Conservation (phyloP, 768 basidiomycete species). For the Lyophyllum atratum region DNA sequence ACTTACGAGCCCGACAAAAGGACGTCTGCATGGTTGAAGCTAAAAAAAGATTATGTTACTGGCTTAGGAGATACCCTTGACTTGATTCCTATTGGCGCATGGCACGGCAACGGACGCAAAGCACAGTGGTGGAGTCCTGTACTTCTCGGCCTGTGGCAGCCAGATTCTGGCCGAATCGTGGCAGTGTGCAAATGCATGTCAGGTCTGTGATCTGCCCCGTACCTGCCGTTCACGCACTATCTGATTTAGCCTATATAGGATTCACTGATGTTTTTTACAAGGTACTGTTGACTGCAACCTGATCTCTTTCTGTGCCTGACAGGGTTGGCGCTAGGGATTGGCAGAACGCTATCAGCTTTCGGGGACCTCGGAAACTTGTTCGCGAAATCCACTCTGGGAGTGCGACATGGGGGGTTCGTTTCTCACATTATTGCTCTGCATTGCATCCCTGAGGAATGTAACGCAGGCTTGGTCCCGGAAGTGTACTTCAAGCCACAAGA, state of each 20-base stretch:
- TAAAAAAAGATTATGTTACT: conserved; percentile 90
- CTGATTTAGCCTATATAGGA: conserved; percentile 40
- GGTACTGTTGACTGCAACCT: conserved; percentile 32
- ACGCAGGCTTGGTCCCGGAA: conserved; percentile 60
- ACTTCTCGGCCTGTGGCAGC: conserved; percentile 76
- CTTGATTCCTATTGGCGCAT: conserved; percentile 75
- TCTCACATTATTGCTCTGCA: conserved; percentile 6
- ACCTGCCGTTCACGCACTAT: background rate
- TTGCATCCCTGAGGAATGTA: background rate
- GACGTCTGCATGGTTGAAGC: conserved; percentile 85
- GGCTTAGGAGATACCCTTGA: conserved; percentile 78
- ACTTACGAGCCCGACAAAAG: conserved; percentile 92
- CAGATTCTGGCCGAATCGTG: conserved; percentile 58
- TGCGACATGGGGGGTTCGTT: conserved; percentile 64
- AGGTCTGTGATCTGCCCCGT: conserved; percentile 40
- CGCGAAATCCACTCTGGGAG: conserved; percentile 53
- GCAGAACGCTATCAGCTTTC: conserved; percentile 59
- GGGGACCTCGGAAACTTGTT: conserved; percentile 56
- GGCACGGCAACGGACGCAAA: conserved; percentile 90
- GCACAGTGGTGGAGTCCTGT: conserved; percentile 92
- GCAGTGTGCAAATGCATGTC: conserved; percentile 93
- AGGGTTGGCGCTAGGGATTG: conserved; percentile 44
- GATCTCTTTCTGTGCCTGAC: conserved; percentile 19
- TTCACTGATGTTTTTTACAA: conserved; percentile 87
- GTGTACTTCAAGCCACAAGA: conserved; percentile 72